Percentiles rank a stretch among this genome's conserved stretches.
These are phyloP conservation scores for Anthracocystis setariae DNA, from an alignment of 1,284 basidiomycete species.

Conservation along the genomic window DNA sequence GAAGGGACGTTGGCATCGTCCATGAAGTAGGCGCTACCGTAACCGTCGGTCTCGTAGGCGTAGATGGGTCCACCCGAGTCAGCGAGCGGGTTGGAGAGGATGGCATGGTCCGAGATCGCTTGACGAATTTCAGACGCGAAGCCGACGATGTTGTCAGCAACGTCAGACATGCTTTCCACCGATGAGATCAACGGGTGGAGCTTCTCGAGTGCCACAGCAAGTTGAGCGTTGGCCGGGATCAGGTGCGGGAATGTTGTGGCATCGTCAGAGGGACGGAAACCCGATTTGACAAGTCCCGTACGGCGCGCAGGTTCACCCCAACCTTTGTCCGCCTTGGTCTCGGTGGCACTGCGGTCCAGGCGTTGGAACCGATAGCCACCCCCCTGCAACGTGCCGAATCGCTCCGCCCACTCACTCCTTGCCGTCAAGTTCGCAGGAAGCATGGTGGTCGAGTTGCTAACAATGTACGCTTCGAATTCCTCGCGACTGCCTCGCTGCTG, in stretches of 20 bases:
- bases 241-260: conserved; percentile 53
- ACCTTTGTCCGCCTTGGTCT: conserved; percentile 52
- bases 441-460: conserved; percentile 14
- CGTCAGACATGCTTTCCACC: conserved; percentile 18
- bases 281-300: conserved; percentile 54
- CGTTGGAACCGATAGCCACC: conserved; percentile 57
- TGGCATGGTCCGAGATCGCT: conserved; percentile 31
- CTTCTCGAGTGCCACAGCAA: conserved; percentile 41
- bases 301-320: conserved; percentile 49
- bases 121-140: conserved; percentile 40
- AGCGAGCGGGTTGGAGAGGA: conserved; percentile 22
- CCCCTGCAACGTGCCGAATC: conserved; percentile 40
- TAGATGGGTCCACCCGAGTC: conserved; percentile 33
- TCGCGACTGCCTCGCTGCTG: conserved; percentile 48
- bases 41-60: conserved; percentile 63
- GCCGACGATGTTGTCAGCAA: conserved; percentile 11
- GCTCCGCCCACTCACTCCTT: conserved; percentile 30
- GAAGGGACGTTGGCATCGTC: conserved; percentile 63
- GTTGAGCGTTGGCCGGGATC: conserved; percentile 54
- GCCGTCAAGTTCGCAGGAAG: conserved; percentile 27
- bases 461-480: conserved; percentile 37
- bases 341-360: conserved; percentile 35
- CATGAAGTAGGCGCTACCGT: conserved; percentile 47
- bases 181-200: conserved; percentile 21
- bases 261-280: conserved; percentile 56